Evolutionary conservation across 768 basidiomycete genomes (phyloP).

Genomic region (Tricholoma terreum): DNA sequence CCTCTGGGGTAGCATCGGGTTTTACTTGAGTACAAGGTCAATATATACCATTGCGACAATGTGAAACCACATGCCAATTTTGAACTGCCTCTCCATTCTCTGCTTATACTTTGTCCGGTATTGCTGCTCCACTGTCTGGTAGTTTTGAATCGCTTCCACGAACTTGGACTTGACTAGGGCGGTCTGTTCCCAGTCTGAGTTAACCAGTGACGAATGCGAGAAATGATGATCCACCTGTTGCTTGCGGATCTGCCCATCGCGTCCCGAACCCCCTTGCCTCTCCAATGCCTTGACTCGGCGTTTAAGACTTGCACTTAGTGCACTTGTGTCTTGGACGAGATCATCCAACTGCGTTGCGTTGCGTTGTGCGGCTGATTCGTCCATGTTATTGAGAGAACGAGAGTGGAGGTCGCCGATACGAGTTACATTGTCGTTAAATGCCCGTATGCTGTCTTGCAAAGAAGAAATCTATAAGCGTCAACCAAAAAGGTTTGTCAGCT

Average conservation of each 20-base stretch:
- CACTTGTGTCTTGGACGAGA: slow-evolving; percentile 69
- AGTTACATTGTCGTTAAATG: slow-evolving; percentile 66
- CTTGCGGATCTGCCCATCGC: slow-evolving; percentile 71
- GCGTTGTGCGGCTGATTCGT: slow-evolving; percentile 61
- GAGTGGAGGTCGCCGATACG: slow-evolving; percentile 73
- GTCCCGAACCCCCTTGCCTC: slow-evolving; percentile 59
- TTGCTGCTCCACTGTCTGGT: slow-evolving; percentile 79
- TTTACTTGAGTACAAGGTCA: slow-evolving; percentile 55
- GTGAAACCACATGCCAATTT: slow-evolving; percentile 56
- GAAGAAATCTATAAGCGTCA: slow-evolving; percentile 68
- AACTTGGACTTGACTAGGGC: slow-evolving; percentile 72
- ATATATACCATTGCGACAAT: not conserved
- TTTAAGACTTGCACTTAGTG: slow-evolving; percentile 67
- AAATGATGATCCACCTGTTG: slow-evolving; percentile 52
- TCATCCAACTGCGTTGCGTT: slow-evolving; percentile 63
- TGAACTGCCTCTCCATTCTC: slow-evolving; percentile 82
- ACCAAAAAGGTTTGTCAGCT: not conserved
- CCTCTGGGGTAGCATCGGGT: slow-evolving; percentile 88
- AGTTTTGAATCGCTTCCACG: slow-evolving; percentile 81
- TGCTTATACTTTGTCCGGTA: slow-evolving; percentile 77
- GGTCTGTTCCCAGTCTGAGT: slow-evolving; percentile 35
- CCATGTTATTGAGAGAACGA: slow-evolving; percentile 71
- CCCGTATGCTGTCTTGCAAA: slow-evolving; percentile 65
- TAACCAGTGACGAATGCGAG: not conserved
- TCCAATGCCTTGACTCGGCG: slow-evolving; percentile 70